Conservation (phyloP, 106 monocot genomes). For the Phalaenopsis aphrodite region DNA sequence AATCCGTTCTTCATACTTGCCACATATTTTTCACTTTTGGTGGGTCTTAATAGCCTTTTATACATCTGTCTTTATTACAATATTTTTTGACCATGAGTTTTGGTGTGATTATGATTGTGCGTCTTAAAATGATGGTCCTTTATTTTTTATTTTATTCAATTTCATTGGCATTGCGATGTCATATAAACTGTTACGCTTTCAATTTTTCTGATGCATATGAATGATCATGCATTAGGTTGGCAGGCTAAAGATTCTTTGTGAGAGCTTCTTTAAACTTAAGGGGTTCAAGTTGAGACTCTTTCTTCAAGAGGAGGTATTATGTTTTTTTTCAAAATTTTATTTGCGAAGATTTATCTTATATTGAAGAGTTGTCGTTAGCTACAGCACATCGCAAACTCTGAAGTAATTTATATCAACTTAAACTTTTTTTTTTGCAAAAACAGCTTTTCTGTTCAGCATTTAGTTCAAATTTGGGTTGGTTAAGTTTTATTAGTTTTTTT, state of each 20-base stretch:
- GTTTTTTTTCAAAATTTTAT: background rate
- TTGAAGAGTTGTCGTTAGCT: background rate
- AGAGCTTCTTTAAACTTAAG: conserved; percentile 88
- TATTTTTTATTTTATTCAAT: too few relatives aligned
- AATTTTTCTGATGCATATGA: conserved; percentile 4
- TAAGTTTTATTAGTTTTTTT: background rate
- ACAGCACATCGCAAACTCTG: too few relatives aligned
- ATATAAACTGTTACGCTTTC: background rate
- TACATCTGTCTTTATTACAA: background rate
- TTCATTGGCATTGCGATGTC: too few relatives aligned
- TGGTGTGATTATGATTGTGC: background rate
- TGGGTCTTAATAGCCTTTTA: background rate
- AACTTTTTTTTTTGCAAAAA: background rate
- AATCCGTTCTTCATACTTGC: too few relatives aligned
- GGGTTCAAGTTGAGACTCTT: conserved; percentile 54
- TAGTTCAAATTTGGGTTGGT: background rate
- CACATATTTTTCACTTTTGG: background rate
- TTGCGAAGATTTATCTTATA: background rate
- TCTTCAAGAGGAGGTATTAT: conserved; percentile 82
- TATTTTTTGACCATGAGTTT: background rate
- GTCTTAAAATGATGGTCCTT: too few relatives aligned
- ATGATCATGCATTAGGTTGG: conserved; percentile 50
- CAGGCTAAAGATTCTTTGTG: conserved; percentile 79
- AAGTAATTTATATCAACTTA: background rate
- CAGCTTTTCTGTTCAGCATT: background rate